Conservation (phyloP, 2,329 filamentous ascomycete species). For the Aschersonia sp. region DNA sequence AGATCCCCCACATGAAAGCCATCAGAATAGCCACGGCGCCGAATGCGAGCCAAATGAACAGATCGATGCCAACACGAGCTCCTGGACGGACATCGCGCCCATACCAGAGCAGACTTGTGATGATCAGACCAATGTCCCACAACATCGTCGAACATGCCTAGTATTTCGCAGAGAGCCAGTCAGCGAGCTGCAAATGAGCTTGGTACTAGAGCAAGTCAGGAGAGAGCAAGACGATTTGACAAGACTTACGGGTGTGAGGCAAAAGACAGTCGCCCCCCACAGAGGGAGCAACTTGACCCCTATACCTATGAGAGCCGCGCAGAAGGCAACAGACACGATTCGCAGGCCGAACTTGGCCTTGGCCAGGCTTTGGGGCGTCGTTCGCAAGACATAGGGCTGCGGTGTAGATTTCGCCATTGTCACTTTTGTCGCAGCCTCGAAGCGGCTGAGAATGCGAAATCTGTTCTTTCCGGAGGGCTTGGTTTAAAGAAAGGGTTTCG, state of each 20-base stretch:
- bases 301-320: neutral
- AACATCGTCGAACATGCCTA: neutral
- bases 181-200: neutral
- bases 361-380: neutral
- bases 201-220: too few relatives aligned
- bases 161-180: neutral
- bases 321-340: neutral
- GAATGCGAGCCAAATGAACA: slow-evolving; percentile 2
- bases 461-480: too few relatives aligned
- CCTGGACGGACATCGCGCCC: neutral
- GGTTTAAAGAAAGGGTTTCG: too few relatives aligned
- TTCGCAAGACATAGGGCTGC: neutral
- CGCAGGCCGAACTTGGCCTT: neutral
- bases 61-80: slow-evolving; percentile 1
- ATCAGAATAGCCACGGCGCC: slow-evolving; percentile 1
- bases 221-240: too few relatives aligned
- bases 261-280: neutral
- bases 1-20: slow-evolving; percentile 1
- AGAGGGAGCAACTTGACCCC: neutral
- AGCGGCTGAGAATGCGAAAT: too few relatives aligned
- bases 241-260: neutral
- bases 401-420: neutral
- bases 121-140: neutral
- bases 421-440: too few relatives aligned
- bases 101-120: neutral